phyloP scores from a whole-genome alignment of 352 stramenopile species.

The Phytophthora melonis region DNA sequence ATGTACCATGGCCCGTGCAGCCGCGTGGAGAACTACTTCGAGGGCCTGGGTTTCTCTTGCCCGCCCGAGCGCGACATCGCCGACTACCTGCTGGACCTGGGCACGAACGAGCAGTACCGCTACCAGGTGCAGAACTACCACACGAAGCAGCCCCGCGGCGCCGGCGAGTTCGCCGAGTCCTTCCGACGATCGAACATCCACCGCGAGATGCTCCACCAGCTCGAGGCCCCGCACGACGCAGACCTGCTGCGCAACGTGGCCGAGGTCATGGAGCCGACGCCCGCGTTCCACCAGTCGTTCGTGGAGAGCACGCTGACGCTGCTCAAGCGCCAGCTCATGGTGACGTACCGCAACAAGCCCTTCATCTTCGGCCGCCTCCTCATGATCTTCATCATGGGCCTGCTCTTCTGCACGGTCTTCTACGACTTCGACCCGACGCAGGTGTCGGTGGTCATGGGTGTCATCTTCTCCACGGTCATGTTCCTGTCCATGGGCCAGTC shows the following conservation, averaged over 20 bases:
- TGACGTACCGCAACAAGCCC: slow-evolving; percentile 61
- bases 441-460: slow-evolving; percentile 61
- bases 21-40: slow-evolving; percentile 55
- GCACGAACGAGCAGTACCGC: slow-evolving; percentile 35
- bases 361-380: slow-evolving; percentile 44
- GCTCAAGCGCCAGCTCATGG: slow-evolving; percentile 54
- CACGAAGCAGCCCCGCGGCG: slow-evolving; percentile 21
- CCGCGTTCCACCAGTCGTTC: slow-evolving; percentile 42
- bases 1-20: slow-evolving; percentile 74
- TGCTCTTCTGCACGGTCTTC: slow-evolving; percentile 56
- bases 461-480: slow-evolving; percentile 84
- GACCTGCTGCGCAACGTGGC: slow-evolving; percentile 27
- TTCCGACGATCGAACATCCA: slow-evolving; percentile 32
- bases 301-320: slow-evolving; percentile 33
- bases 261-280: slow-evolving; percentile 38
- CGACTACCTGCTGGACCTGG: slow-evolving; percentile 36
- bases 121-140: slow-evolving; percentile 15
- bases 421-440: slow-evolving; percentile 49
- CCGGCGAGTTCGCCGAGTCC: slow-evolving; percentile 24
- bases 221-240: slow-evolving; percentile 18
- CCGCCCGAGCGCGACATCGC: slow-evolving; percentile 39
- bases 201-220: slow-evolving; percentile 9
- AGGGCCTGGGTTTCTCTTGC: slow-evolving; percentile 45
- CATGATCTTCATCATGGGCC: slow-evolving; percentile 52
- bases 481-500: slow-evolving; percentile 81